These are phyloP conservation scores for Stromatinia cepivora DNA, from an alignment of 2,329 filamentous ascomycete genomes.

Conservation along the genomic window DNA sequence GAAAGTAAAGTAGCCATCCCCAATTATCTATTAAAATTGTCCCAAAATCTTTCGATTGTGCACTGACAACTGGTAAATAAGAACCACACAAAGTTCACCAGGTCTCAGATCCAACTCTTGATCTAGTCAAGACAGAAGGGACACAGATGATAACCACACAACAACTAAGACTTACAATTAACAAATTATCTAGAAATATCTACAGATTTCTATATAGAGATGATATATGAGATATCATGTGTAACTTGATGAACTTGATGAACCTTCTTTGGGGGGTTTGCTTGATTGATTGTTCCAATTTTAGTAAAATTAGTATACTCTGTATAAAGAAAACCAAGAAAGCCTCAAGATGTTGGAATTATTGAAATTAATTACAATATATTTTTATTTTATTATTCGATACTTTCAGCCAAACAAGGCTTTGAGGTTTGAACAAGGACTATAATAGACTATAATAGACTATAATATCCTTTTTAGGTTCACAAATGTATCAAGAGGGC, in stretches of 20 bases:
- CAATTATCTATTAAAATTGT: not conserved
- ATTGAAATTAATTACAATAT: too few relatives aligned
- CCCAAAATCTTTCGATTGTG: constrained; percentile 15
- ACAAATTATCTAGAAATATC: too few relatives aligned
- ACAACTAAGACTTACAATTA: not conserved
- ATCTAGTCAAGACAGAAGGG: not conserved
- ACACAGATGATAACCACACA: not conserved
- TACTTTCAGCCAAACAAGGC: not conserved
- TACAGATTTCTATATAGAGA: too few relatives aligned
- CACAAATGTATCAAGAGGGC: not conserved
- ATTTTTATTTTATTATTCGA: not conserved
- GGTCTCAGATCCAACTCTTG: constrained; percentile 5
- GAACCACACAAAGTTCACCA: not conserved
- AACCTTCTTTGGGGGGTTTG: too few relatives aligned
- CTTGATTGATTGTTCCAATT: too few relatives aligned
- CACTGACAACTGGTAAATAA: not conserved
- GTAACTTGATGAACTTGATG: too few relatives aligned
- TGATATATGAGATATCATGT: too few relatives aligned
- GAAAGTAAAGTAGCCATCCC: not conserved
- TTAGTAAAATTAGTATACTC: too few relatives aligned
- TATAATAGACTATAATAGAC: not conserved
- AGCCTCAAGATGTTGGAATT: too few relatives aligned
- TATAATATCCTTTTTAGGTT: not conserved
- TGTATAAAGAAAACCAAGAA: too few relatives aligned
- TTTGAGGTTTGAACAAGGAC: not conserved